phyloP scores from a whole-genome alignment of 2,329 filamentous ascomycete species.

The Fusarium sacchari region DNA sequence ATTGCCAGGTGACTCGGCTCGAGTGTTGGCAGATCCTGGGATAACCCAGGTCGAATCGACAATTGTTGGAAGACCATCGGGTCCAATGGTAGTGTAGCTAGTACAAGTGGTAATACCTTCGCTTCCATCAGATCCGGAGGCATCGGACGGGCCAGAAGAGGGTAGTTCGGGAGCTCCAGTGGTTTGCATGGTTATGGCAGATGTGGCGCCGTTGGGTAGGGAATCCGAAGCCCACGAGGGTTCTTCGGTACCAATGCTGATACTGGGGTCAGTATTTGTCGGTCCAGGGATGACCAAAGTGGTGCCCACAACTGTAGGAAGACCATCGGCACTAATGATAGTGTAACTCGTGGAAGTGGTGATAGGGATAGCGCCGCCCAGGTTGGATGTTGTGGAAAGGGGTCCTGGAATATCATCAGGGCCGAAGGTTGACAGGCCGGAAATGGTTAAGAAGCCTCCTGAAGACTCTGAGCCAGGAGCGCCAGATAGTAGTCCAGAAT shows the following conservation, averaged over 20 bases:
- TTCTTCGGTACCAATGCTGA: slow-evolving; percentile 4
- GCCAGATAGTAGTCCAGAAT: slow-evolving; percentile 2
- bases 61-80: slow-evolving; percentile 43
- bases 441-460: slow-evolving; percentile 1
- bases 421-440: slow-evolving; percentile 7
- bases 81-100: slow-evolving; percentile 39
- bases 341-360: slow-evolving; percentile 47
- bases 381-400: neutral
- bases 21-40: slow-evolving; percentile 35
- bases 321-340: slow-evolving; percentile 39
- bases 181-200: slow-evolving; percentile 14
- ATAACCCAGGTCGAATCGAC: slow-evolving; percentile 48
- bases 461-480: slow-evolving; percentile 9
- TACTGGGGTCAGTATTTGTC: slow-evolving; percentile 30
- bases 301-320: slow-evolving; percentile 47
- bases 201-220: slow-evolving; percentile 25
- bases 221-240: slow-evolving; percentile 28
- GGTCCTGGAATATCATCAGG: slow-evolving; percentile 1
- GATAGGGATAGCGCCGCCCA: slow-evolving; percentile 6
- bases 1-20: slow-evolving; percentile 24
- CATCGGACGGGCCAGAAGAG: slow-evolving; percentile 1
- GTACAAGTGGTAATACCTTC: slow-evolving; percentile 36
- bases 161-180: slow-evolving; percentile 11
- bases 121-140: slow-evolving; percentile 17
- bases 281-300: slow-evolving; percentile 46